Conservation (phyloP, 345 rosid species). For the Angophora floribunda region DNA sequence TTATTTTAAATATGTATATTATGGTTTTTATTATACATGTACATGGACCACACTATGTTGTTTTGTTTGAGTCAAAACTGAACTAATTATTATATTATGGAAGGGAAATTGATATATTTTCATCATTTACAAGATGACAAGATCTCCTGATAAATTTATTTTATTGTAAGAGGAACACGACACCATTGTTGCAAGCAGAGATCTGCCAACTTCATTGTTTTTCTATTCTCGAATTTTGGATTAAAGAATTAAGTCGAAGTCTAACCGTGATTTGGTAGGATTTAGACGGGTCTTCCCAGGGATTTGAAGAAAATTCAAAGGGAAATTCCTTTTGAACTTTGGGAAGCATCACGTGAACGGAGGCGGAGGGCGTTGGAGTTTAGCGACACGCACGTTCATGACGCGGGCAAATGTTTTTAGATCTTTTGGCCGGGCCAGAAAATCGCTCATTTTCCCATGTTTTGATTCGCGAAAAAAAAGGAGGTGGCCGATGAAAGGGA, state of each 20-base stretch:
- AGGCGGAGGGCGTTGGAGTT: too few species aligned
- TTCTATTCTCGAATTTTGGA: background rate
- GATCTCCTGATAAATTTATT: background rate
- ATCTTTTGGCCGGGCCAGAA: background rate
- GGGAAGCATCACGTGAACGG: too few species aligned
- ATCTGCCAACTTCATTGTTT: background rate
- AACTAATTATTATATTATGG: background rate
- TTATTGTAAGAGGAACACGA: background rate
- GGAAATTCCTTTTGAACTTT: background rate
- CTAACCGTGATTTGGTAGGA: background rate
- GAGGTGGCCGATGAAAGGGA: too few species aligned
- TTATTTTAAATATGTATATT: too few species aligned
- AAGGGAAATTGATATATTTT: background rate
- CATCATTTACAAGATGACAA: rapidly evolving
- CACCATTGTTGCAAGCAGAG: background rate
- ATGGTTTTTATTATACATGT: background rate
- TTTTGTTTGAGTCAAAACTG: rapidly evolving
- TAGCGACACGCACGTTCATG: rapidly evolving
- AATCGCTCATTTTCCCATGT: background rate
- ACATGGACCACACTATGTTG: rapidly evolving
- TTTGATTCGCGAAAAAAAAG: background rate
- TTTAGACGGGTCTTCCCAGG: background rate
- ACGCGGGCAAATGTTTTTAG: background rate
- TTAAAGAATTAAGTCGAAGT: background rate
- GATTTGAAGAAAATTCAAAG: background rate